Evolutionary conservation across 176 grass and related monocot genomes (phyloP).

Genomic region (Lolium perenne): DNA sequence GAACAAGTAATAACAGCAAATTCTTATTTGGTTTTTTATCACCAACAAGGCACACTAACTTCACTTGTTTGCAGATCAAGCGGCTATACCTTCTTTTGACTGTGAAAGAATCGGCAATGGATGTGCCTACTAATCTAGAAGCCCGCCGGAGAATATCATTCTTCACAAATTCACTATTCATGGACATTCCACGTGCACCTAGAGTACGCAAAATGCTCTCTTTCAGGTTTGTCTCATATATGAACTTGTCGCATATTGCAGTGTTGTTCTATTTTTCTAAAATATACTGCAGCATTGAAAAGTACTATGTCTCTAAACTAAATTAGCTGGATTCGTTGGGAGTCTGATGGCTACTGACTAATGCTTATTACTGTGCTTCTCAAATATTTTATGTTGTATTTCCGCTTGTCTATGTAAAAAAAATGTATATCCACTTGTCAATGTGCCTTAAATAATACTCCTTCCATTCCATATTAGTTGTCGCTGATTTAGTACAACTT

Average conservation of each 20-base stretch:
- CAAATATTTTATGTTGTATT: constrained; percentile 1
- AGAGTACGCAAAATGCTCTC: constrained; percentile 96
- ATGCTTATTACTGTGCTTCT: constrained; percentile 26
- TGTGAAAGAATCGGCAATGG: constrained; percentile 95
- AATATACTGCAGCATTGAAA: constrained; percentile 2
- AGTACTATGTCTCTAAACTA: constrained; percentile 1
- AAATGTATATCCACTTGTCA: neutral
- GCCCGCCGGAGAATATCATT: constrained; percentile 94
- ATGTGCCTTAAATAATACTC: neutral
- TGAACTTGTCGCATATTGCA: constrained; percentile 13
- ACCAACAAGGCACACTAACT: constrained; percentile 30
- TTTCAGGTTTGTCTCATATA: constrained; percentile 74
- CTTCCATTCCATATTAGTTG: too few species aligned
- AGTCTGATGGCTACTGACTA: neutral
- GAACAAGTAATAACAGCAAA: constrained; percentile 66
- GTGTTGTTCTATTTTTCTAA: constrained; percentile 9
- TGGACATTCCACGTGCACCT: constrained; percentile 97
- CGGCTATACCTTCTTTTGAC: constrained; percentile 88
- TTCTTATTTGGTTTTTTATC: constrained; percentile 34
- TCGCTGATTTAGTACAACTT: too few species aligned
- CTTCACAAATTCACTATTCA: constrained; percentile 98
- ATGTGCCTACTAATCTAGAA: constrained; percentile 95
- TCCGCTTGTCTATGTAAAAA: neutral
- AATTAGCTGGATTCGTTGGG: constrained; percentile 9
- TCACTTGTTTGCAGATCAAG: constrained; percentile 73